A percentile compares a stretch with the other conserved stretches of the same genome.
Conservation (phyloP, 345 rosid genomes). For the Brassica napus region DNA sequence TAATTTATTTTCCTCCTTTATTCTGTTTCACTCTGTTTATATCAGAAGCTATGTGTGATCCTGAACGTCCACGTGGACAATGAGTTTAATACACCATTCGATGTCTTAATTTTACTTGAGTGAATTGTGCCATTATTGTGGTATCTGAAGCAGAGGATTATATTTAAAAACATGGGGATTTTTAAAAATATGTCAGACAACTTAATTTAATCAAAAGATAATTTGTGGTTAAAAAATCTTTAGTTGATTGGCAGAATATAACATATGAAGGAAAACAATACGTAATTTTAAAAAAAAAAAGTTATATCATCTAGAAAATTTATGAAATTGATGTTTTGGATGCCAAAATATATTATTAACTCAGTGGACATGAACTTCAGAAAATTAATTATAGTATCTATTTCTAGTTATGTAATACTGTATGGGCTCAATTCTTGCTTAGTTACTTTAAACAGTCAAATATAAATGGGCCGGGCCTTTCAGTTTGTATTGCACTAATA, state of each 20-base stretch:
- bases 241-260: neutral
- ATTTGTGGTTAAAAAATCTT: neutral
- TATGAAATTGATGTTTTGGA: too few species aligned
- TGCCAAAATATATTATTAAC: too few species aligned
- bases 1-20: neutral
- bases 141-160: conserved; percentile 19
- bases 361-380: neutral
- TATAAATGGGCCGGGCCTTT: neutral
- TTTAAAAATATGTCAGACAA: conserved; percentile 11
- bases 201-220: neutral
- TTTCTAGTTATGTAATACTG: neutral
- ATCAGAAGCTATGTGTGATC: conserved; percentile 8
- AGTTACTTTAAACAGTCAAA: neutral
- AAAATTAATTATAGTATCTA: too few species aligned
- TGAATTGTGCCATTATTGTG: neutral
- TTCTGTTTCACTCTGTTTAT: neutral
- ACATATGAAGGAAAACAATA: neutral
- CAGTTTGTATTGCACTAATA: neutral
- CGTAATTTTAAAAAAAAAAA: too few species aligned
- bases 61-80: neutral
- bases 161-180: neutral
- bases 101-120: neutral
- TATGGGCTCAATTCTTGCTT: neutral
- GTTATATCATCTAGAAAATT: too few species aligned
- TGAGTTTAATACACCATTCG: neutral